A percentile compares a stretch with the other conserved stretches of the same genome.
Conservation (phyloP, 2,329 filamentous ascomycete genomes). For the Nannizziopsis arthrosporioides region DNA sequence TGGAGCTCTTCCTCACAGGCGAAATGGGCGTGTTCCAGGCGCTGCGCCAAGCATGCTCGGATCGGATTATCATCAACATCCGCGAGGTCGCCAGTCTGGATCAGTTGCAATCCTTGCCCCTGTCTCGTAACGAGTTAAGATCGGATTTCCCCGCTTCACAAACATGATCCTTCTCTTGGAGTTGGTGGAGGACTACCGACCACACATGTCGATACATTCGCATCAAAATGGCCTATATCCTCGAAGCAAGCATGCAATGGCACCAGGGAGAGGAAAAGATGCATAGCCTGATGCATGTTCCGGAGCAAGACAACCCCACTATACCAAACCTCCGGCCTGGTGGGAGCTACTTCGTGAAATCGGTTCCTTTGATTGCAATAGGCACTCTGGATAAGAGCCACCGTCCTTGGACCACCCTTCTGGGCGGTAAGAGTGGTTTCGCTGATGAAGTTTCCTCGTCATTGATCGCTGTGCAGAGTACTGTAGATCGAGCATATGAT, state of each 20-base stretch:
- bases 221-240: slow-evolving; percentile 12
- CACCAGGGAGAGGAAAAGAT: slow-evolving; percentile 57
- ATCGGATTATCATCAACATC: too few species aligned
- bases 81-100: too few species aligned
- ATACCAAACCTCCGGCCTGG: slow-evolving; percentile 49
- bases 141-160: too few species aligned
- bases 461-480: slow-evolving; percentile 52
- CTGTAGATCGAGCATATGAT: slow-evolving; percentile 52
- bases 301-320: slow-evolving; percentile 54
- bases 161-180: too few species aligned
- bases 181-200: too few species aligned
- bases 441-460: slow-evolving; percentile 48
- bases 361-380: slow-evolving; percentile 57
- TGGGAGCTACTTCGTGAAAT: slow-evolving; percentile 49
- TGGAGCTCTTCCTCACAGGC: too few species aligned
- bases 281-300: slow-evolving; percentile 50
- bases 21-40: too few species aligned
- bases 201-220: background rate
- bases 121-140: too few species aligned
- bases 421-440: slow-evolving; percentile 64
- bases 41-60: too few species aligned
- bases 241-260: slow-evolving; percentile 33
- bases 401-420: slow-evolving; percentile 64
- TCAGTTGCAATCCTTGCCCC: too few species aligned
- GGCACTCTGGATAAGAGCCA: slow-evolving; percentile 56